Evolutionary conservation across 2,329 filamentous ascomycete species (phyloP).

Genomic region (Fonsecaea nubica): DNA sequence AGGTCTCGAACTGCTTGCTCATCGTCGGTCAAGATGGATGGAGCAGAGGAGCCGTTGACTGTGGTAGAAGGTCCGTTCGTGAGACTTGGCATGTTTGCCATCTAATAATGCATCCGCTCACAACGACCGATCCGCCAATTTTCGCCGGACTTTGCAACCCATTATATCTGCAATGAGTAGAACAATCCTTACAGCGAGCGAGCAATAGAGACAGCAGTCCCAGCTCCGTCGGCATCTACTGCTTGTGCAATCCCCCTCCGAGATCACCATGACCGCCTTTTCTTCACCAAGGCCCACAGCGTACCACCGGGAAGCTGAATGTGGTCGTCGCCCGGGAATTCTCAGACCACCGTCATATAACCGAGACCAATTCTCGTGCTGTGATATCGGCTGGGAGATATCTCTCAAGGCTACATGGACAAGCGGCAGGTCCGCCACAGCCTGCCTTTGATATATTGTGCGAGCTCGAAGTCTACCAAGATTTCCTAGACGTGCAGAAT

Average conservation of each 20-base stretch:
- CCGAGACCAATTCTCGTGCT: background rate
- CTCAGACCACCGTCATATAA: slow-evolving; percentile 16
- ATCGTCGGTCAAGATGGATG: slow-evolving; percentile 18
- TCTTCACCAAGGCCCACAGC: slow-evolving; percentile 1
- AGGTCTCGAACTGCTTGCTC: slow-evolving; percentile 20
- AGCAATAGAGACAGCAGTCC: background rate
- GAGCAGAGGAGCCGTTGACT: slow-evolving; percentile 7
- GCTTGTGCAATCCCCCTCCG: background rate
- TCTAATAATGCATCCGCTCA: slow-evolving; percentile 1
- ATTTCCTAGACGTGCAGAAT: background rate
- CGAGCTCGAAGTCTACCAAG: background rate
- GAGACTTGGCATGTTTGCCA: slow-evolving; percentile 20
- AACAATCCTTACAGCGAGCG: background rate
- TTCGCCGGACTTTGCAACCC: slow-evolving; percentile 11
- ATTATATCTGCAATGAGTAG: slow-evolving; percentile 19
- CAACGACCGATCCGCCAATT: background rate
- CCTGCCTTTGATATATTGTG: slow-evolving; percentile 10
- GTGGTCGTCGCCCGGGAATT: slow-evolving; percentile 8
- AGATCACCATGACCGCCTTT: slow-evolving; percentile 2
- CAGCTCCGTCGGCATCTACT: background rate
- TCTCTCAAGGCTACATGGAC: slow-evolving; percentile 11
- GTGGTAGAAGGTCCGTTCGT: slow-evolving; percentile 2
- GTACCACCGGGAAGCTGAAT: slow-evolving; percentile 11
- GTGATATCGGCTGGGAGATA: slow-evolving; percentile 7
- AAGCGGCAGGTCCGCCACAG: background rate